Conservation (phyloP, 169 alveolate species). For the Plasmodium vinckei region DNA sequence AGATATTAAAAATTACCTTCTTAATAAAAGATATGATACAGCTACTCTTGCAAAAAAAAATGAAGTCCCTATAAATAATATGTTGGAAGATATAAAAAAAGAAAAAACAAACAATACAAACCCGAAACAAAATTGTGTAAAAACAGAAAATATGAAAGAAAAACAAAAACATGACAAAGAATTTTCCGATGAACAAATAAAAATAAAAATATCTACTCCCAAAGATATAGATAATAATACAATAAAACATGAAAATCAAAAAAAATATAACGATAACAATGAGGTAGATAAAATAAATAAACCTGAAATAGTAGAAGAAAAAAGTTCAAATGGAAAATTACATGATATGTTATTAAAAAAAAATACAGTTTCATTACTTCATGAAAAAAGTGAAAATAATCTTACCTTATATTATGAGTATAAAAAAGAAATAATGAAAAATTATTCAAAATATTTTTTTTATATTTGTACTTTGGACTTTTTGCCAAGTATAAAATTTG, state of each 20-base stretch:
- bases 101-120: not conserved
- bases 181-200: not conserved
- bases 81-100: not conserved
- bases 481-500: conserved; percentile 61
- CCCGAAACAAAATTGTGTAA: not conserved
- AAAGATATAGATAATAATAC: not conserved
- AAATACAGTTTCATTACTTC: not conserved
- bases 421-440: not conserved
- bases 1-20: conserved; percentile 16
- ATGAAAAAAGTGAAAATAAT: conserved; percentile 8
- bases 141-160: not conserved
- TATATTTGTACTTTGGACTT: conserved; percentile 68
- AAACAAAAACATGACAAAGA: not conserved
- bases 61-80: not conserved
- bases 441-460: conserved; percentile 34
- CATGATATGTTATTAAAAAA: not conserved
- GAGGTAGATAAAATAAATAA: not conserved
- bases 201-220: too few relatives aligned
- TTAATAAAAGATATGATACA: conserved; percentile 20
- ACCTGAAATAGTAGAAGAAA: not conserved
- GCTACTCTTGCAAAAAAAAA: not conserved
- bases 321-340: not conserved
- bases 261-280: not conserved
- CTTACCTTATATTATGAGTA: not conserved
- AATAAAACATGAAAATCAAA: not conserved